Conservation (phyloP, 2,329 filamentous ascomycete species). For the Zymoseptoria brevis region DNA sequence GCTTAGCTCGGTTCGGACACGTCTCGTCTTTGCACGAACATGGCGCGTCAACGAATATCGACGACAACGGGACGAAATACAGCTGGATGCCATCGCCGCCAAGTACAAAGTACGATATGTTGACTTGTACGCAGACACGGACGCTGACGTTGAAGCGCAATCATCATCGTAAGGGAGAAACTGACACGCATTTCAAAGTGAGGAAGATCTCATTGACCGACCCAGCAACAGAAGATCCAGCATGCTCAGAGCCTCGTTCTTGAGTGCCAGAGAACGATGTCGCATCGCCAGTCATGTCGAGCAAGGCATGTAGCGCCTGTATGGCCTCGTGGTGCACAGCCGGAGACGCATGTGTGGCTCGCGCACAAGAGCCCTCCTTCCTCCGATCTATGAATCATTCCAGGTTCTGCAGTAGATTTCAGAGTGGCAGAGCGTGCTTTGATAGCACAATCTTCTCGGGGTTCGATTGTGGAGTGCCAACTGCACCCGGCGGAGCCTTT, state of each 20-base stretch:
- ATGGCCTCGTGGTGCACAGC: background rate
- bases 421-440: background rate
- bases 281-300: background rate
- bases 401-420: background rate
- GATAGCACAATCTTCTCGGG: background rate
- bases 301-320: background rate
- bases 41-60: background rate
- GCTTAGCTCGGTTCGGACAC: background rate
- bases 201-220: background rate
- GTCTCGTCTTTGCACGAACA: background rate
- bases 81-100: too few species aligned
- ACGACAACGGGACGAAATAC: too few species aligned
- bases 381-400: background rate
- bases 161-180: background rate
- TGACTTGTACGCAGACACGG: background rate
- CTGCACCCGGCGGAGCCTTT: slow-evolving; percentile 8
- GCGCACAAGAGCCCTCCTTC: background rate
- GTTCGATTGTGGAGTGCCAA: background rate
- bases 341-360: background rate
- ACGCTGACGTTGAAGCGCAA: background rate
- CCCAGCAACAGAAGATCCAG: background rate
- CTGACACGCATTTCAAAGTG: background rate
- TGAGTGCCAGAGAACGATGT: background rate
- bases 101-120: background rate
- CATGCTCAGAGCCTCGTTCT: background rate